Evolutionary conservation across 2,329 filamentous ascomycete species (phyloP).

Genomic region (Stagonosporopsis vannaccii): DNA sequence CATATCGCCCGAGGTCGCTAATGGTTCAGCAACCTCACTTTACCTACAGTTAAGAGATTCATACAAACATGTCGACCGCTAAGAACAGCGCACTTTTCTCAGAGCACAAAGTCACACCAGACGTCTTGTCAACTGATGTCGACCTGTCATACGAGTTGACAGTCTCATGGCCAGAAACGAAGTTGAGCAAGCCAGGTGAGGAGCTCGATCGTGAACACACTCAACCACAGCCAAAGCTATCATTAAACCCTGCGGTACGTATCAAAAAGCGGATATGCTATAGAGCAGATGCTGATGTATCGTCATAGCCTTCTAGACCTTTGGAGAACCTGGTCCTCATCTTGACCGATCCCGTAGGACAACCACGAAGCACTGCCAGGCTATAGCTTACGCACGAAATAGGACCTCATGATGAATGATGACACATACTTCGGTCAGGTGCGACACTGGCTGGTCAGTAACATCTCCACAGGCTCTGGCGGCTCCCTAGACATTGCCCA

Average conservation of each 20-base stretch:
- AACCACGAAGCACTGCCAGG: not conserved
- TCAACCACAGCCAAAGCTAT: constrained; percentile 25
- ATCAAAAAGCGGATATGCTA: not conserved
- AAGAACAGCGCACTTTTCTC: constrained; percentile 11
- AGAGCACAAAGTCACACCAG: constrained; percentile 27
- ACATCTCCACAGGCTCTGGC: constrained; percentile 17
- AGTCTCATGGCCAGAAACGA: constrained; percentile 24
- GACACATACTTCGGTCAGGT: constrained; percentile 34
- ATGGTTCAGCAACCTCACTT: not conserved
- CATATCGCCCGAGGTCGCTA: not conserved
- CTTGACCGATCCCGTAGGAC: constrained; percentile 28
- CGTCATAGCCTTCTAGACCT: constrained; percentile 17
- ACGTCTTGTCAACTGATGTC: constrained; percentile 22
- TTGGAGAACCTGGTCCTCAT: constrained; percentile 27
- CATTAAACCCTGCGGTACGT: constrained; percentile 21
- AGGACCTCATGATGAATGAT: constrained; percentile 33
- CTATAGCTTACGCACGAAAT: not conserved
- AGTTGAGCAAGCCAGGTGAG: constrained; percentile 21
- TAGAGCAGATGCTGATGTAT: not conserved
- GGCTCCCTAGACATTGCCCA: constrained; percentile 16
- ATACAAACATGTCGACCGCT: constrained; percentile 1
- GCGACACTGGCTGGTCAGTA: constrained; percentile 33
- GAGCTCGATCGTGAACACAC: constrained; percentile 27
- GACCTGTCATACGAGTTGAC: constrained; percentile 22
- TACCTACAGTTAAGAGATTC: not conserved